Evolutionary conservation across 2,329 filamentous ascomycete genomes (phyloP), one percentile per base, ranked within the genome.

Genomic region (Xylaria arbuscula): DNA sequence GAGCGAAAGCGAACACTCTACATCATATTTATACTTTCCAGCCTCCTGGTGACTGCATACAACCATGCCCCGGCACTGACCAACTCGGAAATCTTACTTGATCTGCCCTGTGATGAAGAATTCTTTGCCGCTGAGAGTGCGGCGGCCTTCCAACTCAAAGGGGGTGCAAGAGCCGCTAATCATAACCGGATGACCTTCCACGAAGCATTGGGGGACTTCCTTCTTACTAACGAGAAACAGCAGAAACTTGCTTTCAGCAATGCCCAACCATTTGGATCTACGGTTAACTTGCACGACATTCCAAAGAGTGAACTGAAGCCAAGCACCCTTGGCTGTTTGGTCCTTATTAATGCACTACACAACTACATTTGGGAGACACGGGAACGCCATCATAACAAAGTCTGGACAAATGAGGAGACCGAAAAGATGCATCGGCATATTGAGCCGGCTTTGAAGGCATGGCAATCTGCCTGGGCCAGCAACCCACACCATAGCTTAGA

Each of bases 311-410:
- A 93, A 40, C 84, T 96, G 56, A 89, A 88, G 72, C 93, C 94
- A 0, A 98, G 95, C 81, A 94, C 94, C 0, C 97, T 97, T 78
- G 96, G 95, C 9, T 97, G 94, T 78, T 85, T 98, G 36, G 87
- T 98, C 6, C 83, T 99, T 70, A 98, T 98, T 78, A 95, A 97
- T 77, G 94, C 96, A 3, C 85, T 98, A 28, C 96, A 98, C 81
- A 98, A 98, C 74, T 98, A 97, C 80, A 98, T 98, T 53, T 98
- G 96, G 96, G 95, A 98, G 81, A 98, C 94, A 0, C 88, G 95
- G 28, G 94, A 97, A 80, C 87, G 94, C 61, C 94, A 98, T 74
- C 91, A 94, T 74, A 94, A 92, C 74, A 91, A 93, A 70, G 86
- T 93, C 57, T 98, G 95, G 95, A 97, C 94, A 1, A 89, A 91